These are phyloP conservation scores for Catunica adiposa DNA, from an alignment of 2,329 filamentous ascomycete species.

Conservation along the genomic window DNA sequence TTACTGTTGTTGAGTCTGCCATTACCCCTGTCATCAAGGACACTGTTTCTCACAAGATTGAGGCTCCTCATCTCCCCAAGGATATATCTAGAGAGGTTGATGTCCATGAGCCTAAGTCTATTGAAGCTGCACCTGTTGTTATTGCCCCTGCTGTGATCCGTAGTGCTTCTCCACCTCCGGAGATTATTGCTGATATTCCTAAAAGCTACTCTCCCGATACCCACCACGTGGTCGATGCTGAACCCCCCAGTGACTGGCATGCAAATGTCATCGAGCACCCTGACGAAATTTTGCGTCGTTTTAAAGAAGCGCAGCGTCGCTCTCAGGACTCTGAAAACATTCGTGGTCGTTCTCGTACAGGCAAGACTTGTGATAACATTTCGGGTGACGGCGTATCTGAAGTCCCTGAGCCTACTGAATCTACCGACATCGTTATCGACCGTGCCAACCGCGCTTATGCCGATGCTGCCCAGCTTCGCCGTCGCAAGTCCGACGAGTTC, in stretches of 20 bases:
- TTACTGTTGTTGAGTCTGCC: not conserved
- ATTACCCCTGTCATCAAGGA: not conserved
- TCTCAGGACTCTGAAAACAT: not conserved
- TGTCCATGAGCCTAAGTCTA: not conserved
- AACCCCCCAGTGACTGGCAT: not conserved
- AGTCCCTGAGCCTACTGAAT: too few relatives aligned
- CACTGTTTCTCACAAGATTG: not conserved
- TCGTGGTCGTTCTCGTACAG: not conserved
- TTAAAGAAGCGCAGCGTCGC: conserved; percentile 21
- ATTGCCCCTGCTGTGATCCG: not conserved
- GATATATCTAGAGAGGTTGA: too few relatives aligned
- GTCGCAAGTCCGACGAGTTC: not conserved
- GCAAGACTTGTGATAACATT: not conserved
- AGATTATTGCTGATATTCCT: not conserved
- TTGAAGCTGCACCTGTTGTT: not conserved
- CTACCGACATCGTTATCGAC: not conserved
- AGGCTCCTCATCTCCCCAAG: not conserved
- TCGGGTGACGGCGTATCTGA: not conserved
- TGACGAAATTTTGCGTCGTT: conserved; percentile 28
- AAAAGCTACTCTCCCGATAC: not conserved
- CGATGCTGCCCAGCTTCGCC: not conserved
- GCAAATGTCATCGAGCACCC: conserved; percentile 17
- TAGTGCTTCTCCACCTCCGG: not conserved
- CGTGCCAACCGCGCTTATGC: not conserved
- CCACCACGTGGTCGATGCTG: not conserved